Evolutionary conservation across 2,329 filamentous ascomycete genomes (phyloP).

Genomic region (Tolypocladium sp.): DNA sequence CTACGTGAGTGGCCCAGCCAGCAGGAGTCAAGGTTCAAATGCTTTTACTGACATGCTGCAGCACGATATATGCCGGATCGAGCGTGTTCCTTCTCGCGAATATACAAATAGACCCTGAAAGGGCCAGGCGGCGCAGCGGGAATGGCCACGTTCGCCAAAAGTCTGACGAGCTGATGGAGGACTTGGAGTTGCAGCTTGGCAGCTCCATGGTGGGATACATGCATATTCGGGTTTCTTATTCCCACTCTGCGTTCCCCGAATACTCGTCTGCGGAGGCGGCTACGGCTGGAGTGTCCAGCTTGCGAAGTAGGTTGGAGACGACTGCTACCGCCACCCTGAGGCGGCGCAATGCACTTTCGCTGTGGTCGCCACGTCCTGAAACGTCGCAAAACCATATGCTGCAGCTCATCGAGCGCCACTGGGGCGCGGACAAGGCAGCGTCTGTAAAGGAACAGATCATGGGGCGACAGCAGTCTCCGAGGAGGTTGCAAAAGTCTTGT

Average conservation of each 20-base stretch:
- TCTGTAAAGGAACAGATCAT: background rate
- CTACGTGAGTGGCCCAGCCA: conserved; percentile 25
- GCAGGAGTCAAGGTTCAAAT: too few relatives aligned
- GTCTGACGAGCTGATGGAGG: conserved; percentile 48
- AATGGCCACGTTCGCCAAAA: conserved; percentile 23
- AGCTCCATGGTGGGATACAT: conserved; percentile 38
- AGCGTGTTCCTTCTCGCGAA: conserved; percentile 40
- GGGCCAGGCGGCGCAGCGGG: conserved; percentile 1
- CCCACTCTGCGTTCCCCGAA: conserved; percentile 45
- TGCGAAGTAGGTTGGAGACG: conserved; percentile 43
- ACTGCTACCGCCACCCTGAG: conserved; percentile 40
- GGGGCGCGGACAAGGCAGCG: conserved; percentile 34
- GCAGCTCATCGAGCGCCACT: conserved; percentile 37
- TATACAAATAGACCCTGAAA: conserved; percentile 22
- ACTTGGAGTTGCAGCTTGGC: conserved; percentile 49
- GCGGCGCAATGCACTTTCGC: conserved; percentile 35
- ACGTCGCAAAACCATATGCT: conserved; percentile 29
- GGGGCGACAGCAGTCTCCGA: background rate
- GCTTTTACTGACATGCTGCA: conserved; percentile 13
- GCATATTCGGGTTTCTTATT: conserved; percentile 42
- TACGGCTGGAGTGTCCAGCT: conserved; percentile 22
- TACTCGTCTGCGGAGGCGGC: conserved; percentile 11
- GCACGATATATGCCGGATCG: conserved; percentile 32
- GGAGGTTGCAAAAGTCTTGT: background rate
- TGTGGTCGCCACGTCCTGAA: conserved; percentile 38